Evolutionary conservation across 495 filamentous ascomycete genomes (phyloP).

Genomic region (Sabuloglossum arenarium): DNA sequence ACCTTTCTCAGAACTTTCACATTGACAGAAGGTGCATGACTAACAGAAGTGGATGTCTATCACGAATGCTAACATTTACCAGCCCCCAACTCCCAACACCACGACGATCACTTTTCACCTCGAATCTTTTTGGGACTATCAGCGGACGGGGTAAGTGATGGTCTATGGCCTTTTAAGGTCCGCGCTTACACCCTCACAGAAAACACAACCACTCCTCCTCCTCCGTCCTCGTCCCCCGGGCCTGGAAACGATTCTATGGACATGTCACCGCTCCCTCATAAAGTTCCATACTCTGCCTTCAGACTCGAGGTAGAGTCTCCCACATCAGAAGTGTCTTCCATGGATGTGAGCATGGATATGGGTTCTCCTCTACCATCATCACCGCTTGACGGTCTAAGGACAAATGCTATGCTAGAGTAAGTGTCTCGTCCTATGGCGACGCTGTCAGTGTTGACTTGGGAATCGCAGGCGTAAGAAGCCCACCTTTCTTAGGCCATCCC

Average conservation of each 20-base stretch:
- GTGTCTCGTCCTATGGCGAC: neutral
- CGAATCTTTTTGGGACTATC: conserved; percentile 44
- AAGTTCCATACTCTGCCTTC: conserved; percentile 36
- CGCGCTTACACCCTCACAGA: conserved; percentile 22
- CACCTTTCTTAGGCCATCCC: conserved; percentile 35
- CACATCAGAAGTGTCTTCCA: conserved; percentile 25
- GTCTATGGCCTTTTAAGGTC: neutral
- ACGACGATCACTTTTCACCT: conserved; percentile 78
- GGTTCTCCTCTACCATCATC: neutral
- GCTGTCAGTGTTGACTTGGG: conserved; percentile 8
- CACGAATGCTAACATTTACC: conserved; percentile 9
- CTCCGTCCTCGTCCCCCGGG: conserved; percentile 63
- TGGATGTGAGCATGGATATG: conserved; percentile 7
- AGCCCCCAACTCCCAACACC: conserved; percentile 87
- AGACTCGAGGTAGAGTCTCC: conserved; percentile 32
- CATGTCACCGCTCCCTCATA: conserved; percentile 84
- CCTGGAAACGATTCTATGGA: conserved; percentile 73
- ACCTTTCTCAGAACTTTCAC: conserved; percentile 91
- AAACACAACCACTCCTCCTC: conserved; percentile 61
- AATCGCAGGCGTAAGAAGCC: conserved; percentile 32
- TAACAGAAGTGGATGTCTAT: conserved; percentile 4
- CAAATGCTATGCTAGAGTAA: conserved; percentile 16
- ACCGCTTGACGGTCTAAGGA: conserved; percentile 8
- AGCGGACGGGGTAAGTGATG: conserved; percentile 47
- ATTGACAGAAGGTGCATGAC: conserved; percentile 63